These are phyloP conservation scores for Mortierella sp. DNA, from an alignment of 371 early-diverging fungal genomes.

Conservation along the genomic window DNA sequence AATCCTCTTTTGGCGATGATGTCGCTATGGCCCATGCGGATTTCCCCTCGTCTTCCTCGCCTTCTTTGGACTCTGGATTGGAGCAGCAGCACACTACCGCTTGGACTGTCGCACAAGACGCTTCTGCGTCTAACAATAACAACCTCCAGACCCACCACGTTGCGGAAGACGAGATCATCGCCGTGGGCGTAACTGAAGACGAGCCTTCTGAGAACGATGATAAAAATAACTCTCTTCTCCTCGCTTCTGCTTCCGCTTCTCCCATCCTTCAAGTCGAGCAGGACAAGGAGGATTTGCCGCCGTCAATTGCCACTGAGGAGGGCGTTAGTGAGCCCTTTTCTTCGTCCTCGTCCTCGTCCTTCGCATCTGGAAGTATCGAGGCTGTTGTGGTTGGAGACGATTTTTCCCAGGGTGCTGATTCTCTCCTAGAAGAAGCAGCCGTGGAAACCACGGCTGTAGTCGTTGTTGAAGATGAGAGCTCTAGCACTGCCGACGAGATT, in stretches of 20 bases:
- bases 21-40: conserved; percentile 7
- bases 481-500: neutral
- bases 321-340: neutral
- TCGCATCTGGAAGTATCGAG: neutral
- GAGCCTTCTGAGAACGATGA: neutral
- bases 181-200: neutral
- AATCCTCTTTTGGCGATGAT: neutral
- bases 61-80: conserved; percentile 39
- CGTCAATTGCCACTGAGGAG: neutral
- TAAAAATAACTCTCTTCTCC: neutral
- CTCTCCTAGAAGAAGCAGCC: neutral
- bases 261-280: neutral
- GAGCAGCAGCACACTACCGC: neutral
- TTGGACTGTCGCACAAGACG: neutral
- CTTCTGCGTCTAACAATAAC: neutral
- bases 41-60: conserved; percentile 37
- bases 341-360: neutral
- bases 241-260: neutral
- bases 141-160: neutral
- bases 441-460: neutral
- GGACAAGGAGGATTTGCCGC: neutral
- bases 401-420: neutral
- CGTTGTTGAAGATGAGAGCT: neutral
- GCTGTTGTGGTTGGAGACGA: neutral
- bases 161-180: neutral